Conservation (phyloP, 345 rosid genomes). For the Tarenaya hassleriana region DNA sequence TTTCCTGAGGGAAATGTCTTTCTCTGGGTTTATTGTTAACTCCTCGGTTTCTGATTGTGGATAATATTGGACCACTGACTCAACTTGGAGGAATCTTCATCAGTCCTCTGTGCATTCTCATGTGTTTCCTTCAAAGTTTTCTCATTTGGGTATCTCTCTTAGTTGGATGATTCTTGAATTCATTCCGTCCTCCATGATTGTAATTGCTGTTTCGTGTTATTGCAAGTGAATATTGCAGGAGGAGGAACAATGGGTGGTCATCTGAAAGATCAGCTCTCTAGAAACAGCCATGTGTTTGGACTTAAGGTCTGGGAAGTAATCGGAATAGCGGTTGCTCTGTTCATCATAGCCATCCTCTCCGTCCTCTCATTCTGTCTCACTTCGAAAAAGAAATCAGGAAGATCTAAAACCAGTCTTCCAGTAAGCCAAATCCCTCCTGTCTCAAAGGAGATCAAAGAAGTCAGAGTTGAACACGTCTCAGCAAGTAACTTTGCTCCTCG, state of each 20-base stretch:
- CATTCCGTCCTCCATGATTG: too few relatives aligned
- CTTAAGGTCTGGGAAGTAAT: slow-evolving; percentile 86
- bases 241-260: slow-evolving; percentile 47
- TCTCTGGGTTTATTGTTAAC: too few relatives aligned
- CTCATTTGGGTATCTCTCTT: too few relatives aligned
- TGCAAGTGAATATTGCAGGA: too few relatives aligned
- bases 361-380: slow-evolving; percentile 64
- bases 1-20: too few relatives aligned
- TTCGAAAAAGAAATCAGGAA: slow-evolving; percentile 59
- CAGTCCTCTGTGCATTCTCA: too few relatives aligned
- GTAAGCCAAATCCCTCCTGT: slow-evolving; percentile 36
- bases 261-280: slow-evolving; percentile 62
- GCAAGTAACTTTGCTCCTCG: slow-evolving; percentile 53
- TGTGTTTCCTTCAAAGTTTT: too few relatives aligned
- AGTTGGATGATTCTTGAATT: too few relatives aligned
- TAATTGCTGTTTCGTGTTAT: neutral
- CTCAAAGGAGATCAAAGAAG: slow-evolving; percentile 84
- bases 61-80: too few relatives aligned
- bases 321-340: slow-evolving; percentile 64
- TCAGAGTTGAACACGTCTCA: slow-evolving; percentile 70
- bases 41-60: too few relatives aligned
- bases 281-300: slow-evolving; percentile 55
- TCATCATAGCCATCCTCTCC: slow-evolving; percentile 65
- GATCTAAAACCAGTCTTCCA: slow-evolving; percentile 42
- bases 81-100: too few relatives aligned